These are phyloP conservation scores for Scedosporium boydii DNA, from an alignment of 2,329 filamentous ascomycete genomes.

Conservation along the genomic window DNA sequence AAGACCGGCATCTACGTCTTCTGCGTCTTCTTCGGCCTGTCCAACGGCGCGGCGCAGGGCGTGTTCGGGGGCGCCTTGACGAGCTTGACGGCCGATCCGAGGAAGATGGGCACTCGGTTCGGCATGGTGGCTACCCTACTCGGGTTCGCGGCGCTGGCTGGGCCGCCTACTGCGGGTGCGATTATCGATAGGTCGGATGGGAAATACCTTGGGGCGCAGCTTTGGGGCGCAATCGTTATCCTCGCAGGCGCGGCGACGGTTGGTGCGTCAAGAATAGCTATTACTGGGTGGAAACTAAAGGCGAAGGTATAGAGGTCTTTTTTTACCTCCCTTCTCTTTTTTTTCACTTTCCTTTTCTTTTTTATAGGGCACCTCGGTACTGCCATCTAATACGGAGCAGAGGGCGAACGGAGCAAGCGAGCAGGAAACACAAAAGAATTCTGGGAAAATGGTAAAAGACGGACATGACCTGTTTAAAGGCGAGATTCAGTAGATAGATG, in stretches of 20 bases:
- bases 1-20: constrained; percentile 31
- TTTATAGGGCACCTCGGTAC: too few relatives aligned
- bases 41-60: constrained; percentile 31
- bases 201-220: constrained; percentile 31
- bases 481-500: too few relatives aligned
- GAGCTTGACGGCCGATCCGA: constrained; percentile 30
- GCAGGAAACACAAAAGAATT: too few relatives aligned
- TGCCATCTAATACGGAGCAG: too few relatives aligned
- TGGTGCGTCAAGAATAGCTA: constrained; percentile 20
- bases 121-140: constrained; percentile 34
- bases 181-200: constrained; percentile 32
- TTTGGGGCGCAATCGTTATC: constrained; percentile 35
- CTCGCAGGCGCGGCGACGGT: constrained; percentile 22
- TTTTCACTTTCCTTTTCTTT: neutral
- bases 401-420: too few relatives aligned
- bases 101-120: constrained; percentile 34
- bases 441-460: too few relatives aligned
- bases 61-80: constrained; percentile 30
- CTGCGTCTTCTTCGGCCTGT: constrained; percentile 32
- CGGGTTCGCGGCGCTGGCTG: constrained; percentile 32
- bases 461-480: too few relatives aligned
- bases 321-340: neutral
- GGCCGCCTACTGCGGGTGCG: constrained; percentile 33
- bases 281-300: constrained; percentile 24
- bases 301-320: constrained; percentile 20